Evolutionary conservation across 2,329 filamentous ascomycete species (phyloP).

Genomic region (Aspergillus amoenus): DNA sequence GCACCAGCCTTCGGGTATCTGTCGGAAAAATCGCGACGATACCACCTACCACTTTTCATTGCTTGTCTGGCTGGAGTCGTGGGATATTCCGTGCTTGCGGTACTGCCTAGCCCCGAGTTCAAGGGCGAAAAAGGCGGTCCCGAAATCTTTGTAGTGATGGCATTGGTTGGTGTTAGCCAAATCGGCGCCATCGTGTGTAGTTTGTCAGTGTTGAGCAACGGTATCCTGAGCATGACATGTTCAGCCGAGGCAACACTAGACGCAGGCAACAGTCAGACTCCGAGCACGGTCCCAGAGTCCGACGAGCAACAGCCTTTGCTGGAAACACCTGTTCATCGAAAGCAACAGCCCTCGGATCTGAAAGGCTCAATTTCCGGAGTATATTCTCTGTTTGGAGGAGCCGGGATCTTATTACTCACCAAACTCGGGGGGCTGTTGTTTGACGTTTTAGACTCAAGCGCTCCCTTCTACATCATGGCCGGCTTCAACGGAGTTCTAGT

Average conservation of each 20-base stretch:
- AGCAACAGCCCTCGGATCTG: constrained; percentile 53
- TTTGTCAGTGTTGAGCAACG: constrained; percentile 79
- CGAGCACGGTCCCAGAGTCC: constrained; percentile 7
- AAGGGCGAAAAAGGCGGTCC: constrained; percentile 67
- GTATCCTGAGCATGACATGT: constrained; percentile 58
- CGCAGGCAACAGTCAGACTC: constrained; percentile 5
- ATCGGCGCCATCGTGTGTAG: constrained; percentile 97
- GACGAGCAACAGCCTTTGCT: constrained; percentile 35
- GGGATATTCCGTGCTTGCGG: constrained; percentile 75
- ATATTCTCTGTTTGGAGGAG: constrained; percentile 87
- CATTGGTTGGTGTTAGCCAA: constrained; percentile 84
- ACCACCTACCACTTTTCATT: constrained; percentile 72
- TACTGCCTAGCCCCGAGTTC: constrained; percentile 74
- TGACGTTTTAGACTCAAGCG: constrained; percentile 69
- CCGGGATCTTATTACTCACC: constrained; percentile 84
- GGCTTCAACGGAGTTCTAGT: constrained; percentile 77
- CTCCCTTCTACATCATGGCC: constrained; percentile 94
- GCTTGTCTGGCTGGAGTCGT: constrained; percentile 72
- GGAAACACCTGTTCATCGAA: constrained; percentile 19
- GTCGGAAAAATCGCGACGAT: constrained; percentile 64
- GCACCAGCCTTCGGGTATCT: constrained; percentile 86
- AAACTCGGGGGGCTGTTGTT: constrained; percentile 88
- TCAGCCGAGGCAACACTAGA: not conserved
- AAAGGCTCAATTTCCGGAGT: constrained; percentile 95
- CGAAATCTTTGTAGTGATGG: constrained; percentile 71